Conservation (phyloP, 129 eudicot genomes). For the Silybum marianum region DNA sequence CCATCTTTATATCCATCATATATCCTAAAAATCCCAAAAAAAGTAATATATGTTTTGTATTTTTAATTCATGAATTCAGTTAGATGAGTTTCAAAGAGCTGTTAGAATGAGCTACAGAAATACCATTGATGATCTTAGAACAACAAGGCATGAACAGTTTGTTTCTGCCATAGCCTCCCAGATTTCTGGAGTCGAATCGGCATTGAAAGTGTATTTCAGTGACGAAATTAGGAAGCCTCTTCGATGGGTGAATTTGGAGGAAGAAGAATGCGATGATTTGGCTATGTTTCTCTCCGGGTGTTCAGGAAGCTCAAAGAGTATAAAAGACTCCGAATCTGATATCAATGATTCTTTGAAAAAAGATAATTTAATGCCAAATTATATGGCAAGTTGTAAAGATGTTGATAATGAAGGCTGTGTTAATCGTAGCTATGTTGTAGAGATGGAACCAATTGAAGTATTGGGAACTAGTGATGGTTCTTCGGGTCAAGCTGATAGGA, state of each 20-base stretch:
- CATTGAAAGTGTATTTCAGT: slow-evolving; percentile 50
- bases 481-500: slow-evolving; percentile 45
- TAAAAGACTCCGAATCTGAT: slow-evolving; percentile 37
- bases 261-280: slow-evolving; percentile 81
- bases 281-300: slow-evolving; percentile 84
- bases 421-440: slow-evolving; percentile 28
- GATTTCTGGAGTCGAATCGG: slow-evolving; percentile 68
- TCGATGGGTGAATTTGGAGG: slow-evolving; percentile 89
- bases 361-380: slow-evolving; percentile 11
- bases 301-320: slow-evolving; percentile 36
- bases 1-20: not conserved
- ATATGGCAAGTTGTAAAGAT: slow-evolving; percentile 35
- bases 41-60: not conserved
- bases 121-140: slow-evolving; percentile 52
- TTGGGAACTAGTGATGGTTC: slow-evolving; percentile 54
- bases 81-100: slow-evolving; percentile 94
- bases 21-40: not conserved
- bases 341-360: slow-evolving; percentile 24
- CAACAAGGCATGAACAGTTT: slow-evolving; percentile 70
- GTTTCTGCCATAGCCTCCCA: slow-evolving; percentile 73
- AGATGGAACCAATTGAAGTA: slow-evolving; percentile 40
- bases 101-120: slow-evolving; percentile 72
- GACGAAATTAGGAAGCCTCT: slow-evolving; percentile 61
- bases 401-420: slow-evolving; percentile 15
- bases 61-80: slow-evolving; percentile 37